Evolutionary conservation across 768 basidiomycete species (phyloP).

Genomic region (Lactarius hengduanensis): DNA sequence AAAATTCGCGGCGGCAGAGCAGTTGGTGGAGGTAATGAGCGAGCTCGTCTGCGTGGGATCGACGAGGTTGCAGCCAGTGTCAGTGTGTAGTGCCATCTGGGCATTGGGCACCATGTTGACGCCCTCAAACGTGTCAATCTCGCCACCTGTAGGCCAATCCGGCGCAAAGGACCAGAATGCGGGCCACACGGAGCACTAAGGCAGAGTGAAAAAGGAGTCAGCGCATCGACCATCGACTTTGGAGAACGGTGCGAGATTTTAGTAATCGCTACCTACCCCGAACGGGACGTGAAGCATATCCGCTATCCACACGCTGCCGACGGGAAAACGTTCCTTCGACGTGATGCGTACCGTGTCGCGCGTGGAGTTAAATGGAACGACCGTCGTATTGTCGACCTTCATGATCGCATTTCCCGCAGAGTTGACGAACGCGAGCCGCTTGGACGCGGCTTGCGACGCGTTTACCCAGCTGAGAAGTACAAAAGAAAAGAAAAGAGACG

Average conservation of each 20-base stretch:
- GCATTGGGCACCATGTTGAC: conserved; percentile 66
- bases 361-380: conserved; percentile 51
- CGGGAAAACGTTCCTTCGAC: conserved; percentile 34
- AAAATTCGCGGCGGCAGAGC: conserved; percentile 53
- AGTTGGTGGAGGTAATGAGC: conserved; percentile 56
- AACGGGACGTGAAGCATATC: conserved; percentile 66
- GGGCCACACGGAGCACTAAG: conserved; percentile 70
- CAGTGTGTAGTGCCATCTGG: conserved; percentile 75
- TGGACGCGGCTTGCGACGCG: conserved; percentile 41
- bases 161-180: conserved; percentile 58
- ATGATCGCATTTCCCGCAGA: conserved; percentile 71
- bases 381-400: conserved; percentile 68
- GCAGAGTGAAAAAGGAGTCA: neutral
- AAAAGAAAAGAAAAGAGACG: neutral
- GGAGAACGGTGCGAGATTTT: conserved; percentile 14
- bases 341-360: conserved; percentile 66
- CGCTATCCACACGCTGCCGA: conserved; percentile 63
- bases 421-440: conserved; percentile 62
- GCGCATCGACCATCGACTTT: neutral
- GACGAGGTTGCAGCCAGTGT: conserved; percentile 53
- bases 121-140: conserved; percentile 74
- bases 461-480: conserved; percentile 46
- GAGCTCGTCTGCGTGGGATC: conserved; percentile 51
- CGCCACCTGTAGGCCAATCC: conserved; percentile 62
- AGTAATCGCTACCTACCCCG: conserved; percentile 42